Evolutionary conservation across 129 eudicot genomes (phyloP), one percentile per base, ranked within the genome.

Genomic region (Flaveria sonorensis): DNA sequence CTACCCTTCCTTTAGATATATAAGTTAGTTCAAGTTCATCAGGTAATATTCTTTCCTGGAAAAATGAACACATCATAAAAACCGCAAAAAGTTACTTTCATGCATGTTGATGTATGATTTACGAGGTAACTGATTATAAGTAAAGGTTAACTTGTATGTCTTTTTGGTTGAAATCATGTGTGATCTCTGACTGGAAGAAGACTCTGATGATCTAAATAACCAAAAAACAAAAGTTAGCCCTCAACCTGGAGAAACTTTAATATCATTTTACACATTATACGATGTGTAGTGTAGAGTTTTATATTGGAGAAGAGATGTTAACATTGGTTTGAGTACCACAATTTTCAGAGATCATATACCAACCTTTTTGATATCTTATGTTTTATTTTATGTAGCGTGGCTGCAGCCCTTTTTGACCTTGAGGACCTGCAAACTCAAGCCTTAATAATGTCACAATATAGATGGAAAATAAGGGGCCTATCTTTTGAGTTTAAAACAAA

Each of bases 1-100:
- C 53, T 55, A 92, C 98, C 98, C 88, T n/a, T 73, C 96, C 94
- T 66, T 74, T 60, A 83, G 86, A 84, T 75, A 78, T 88, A 70
- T 92, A 92, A 36, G 71, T 71, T 20, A 92, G 77, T 83, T 72
- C 89, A 26, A 86, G 72, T 52, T 91, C 90, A 28, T 92, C 91
- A 12, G 96, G 94, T 65, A 92, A 76, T 20, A 84, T 88, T 72
- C 80, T 85, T 40, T 86, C 83, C 80, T 86, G 86, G 72, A 74
- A 23, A 71, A 52, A 63, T 43, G 6, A 75, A 73, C 36, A 81
- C 24, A 52, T 70, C 11, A 28, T 45, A 39, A 64, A 23, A 51
- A 10, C 65, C 60, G 47, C 69, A 16, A 82, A n/a, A 74, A 62
- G 62, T 60, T 74, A 51, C 23, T 63, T 64, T 61, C 81, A 10